A percentile compares a stretch with the other conserved stretches of the same genome.
These are phyloP conservation scores for Mycothermus thermophilus DNA, from an alignment of 495 filamentous ascomycete genomes.

Conservation along the genomic window DNA sequence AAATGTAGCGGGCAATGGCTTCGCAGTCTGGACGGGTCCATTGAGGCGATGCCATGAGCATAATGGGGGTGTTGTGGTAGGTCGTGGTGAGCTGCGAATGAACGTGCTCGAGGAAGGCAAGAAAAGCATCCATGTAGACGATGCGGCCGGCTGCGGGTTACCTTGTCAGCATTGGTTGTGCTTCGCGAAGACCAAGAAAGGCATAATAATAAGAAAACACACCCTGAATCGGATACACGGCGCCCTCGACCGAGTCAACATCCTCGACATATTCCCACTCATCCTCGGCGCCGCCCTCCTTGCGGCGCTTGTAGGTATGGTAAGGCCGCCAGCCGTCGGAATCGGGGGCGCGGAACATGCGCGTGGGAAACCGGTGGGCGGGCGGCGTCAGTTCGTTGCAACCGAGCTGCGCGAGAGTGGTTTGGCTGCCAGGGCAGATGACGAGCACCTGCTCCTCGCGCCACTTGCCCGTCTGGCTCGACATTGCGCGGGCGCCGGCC, in stretches of 20 bases:
- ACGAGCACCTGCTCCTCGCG: conserved; percentile 47
- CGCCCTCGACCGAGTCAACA: conserved; percentile 70
- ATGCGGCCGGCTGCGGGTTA: conserved; percentile 53
- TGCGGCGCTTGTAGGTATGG: conserved; percentile 59
- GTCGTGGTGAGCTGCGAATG: conserved; percentile 76
- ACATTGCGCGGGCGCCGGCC: conserved; percentile 22
- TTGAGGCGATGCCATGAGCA: conserved; percentile 71
- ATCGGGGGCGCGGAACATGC: conserved; percentile 82
- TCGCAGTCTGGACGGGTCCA: conserved; percentile 80
- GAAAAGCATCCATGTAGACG: conserved; percentile 77
- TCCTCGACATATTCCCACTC: conserved; percentile 68
- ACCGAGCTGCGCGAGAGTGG: conserved; percentile 85
- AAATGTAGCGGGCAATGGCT: conserved; percentile 75
- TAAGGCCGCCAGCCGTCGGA: conserved; percentile 71
- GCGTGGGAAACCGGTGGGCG: conserved; percentile 63
- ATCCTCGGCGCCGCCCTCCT: conserved; percentile 29
- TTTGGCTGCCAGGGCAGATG: conserved; percentile 88
- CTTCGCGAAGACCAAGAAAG: background rate
- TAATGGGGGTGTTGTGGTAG: conserved; percentile 79
- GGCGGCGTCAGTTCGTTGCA: conserved; percentile 87
- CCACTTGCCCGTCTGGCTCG: conserved; percentile 35
- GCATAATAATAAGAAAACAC: conserved; percentile 3
- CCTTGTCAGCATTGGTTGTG: background rate
- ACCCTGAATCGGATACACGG: conserved; percentile 68
- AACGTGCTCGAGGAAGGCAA: conserved; percentile 77